These are phyloP conservation scores for Phytophthora quininea DNA, from an alignment of 352 stramenopile genomes.

Conservation along the genomic window DNA sequence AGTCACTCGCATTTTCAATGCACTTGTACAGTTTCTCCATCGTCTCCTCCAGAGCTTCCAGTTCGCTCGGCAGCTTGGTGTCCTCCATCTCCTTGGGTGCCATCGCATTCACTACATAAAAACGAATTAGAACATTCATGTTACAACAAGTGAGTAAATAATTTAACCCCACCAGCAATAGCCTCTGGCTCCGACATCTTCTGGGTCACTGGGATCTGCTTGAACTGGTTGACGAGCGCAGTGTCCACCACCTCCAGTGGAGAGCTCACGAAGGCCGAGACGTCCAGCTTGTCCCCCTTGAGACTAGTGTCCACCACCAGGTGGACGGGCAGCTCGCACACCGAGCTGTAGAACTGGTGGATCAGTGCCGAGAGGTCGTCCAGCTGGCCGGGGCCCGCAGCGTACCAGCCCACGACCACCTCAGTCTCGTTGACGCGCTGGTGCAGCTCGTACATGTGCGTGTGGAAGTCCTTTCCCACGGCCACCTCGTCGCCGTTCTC, in stretches of 20 bases:
- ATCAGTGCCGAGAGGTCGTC: constrained; percentile 97
- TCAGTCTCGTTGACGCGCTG: constrained; percentile 94
- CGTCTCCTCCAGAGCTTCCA: constrained; percentile 70
- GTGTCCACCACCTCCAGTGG: constrained; percentile 91
- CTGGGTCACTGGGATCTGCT: constrained; percentile 92
- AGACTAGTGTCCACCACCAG: constrained; percentile 95
- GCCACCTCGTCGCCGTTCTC: constrained; percentile 96
- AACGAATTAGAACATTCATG: constrained; percentile 7
- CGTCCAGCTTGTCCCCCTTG: constrained; percentile 74
- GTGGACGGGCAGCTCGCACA: constrained; percentile 94
- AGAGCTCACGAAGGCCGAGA: constrained; percentile 92
- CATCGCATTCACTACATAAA: constrained; percentile 75
- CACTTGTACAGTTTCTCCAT: constrained; percentile 93
- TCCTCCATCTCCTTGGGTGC: constrained; percentile 48
- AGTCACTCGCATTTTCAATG: constrained; percentile 89
- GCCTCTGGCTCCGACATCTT: constrained; percentile 93
- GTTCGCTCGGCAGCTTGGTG: constrained; percentile 70
- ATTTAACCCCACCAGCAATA: constrained; percentile 87
- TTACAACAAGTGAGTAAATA: neutral
- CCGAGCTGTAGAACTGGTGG: constrained; percentile 97
- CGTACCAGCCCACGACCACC: constrained; percentile 98
- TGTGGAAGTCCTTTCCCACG: constrained; percentile 98
- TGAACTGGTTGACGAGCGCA: constrained; percentile 93
- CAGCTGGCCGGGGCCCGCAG: constrained; percentile 75
- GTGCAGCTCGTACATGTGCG: constrained; percentile 97